Percentiles rank a stretch among this genome's conserved stretches.
Conservation (phyloP, 345 rosid genomes). For the Camelina sativa region DNA sequence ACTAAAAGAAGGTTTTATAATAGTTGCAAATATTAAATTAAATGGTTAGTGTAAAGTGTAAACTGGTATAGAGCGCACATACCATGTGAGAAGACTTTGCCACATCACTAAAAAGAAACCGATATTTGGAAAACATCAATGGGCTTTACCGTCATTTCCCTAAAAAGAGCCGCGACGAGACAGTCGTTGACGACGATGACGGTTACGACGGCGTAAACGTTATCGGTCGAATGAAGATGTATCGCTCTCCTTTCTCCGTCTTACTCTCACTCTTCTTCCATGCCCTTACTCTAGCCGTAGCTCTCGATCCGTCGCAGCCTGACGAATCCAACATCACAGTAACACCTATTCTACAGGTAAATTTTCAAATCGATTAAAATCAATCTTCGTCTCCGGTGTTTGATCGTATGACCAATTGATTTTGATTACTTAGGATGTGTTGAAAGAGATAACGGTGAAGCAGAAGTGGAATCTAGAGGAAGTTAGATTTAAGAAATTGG, state of each 20-base stretch:
- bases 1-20: too few species aligned
- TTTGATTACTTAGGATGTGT: conserved; percentile 55
- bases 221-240: conserved; percentile 6
- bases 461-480: conserved; percentile 65
- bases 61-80: background rate
- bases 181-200: conserved; percentile 39
- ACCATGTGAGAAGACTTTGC: conserved; percentile 19
- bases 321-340: conserved; percentile 34
- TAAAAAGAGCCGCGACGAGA: conserved; percentile 10
- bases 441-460: conserved; percentile 56
- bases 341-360: conserved; percentile 52
- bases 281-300: conserved; percentile 29
- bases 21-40: too few species aligned
- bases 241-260: conserved; percentile 28
- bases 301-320: conserved; percentile 44
- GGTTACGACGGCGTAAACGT: conserved; percentile 28
- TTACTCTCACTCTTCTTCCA: conserved; percentile 40
- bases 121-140: conserved; percentile 13
- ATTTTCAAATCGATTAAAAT: conserved; percentile 7
- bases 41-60: background rate
- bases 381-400: conserved; percentile 13
- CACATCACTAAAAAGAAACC: conserved; percentile 8
- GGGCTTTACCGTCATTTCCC: conserved; percentile 19
- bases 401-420: background rate
- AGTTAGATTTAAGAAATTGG: conserved; percentile 49